Conservation (phyloP, 306 rosid genomes). For the Sicyos edulis region DNA sequence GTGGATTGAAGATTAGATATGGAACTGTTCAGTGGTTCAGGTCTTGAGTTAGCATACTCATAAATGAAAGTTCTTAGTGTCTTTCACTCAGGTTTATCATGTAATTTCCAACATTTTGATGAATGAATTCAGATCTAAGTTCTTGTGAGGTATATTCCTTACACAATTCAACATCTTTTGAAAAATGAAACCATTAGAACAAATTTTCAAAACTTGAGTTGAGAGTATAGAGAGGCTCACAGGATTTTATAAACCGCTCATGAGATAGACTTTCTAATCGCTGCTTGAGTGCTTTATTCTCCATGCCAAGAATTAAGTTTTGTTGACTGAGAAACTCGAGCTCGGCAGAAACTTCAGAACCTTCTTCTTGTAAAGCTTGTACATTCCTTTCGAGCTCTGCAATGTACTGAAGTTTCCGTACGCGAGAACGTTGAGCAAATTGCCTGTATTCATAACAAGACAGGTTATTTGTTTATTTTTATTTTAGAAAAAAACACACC, state of each 20-base stretch:
- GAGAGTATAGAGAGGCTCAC: conserved; percentile 42
- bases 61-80: too few relatives aligned
- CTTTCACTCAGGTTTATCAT: too few relatives aligned
- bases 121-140: too few relatives aligned
- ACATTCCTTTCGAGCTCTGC: conserved; percentile 73
- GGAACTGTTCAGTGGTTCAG: too few relatives aligned
- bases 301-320: conserved; percentile 65
- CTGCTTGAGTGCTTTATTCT: conserved; percentile 66
- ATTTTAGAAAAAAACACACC: too few relatives aligned
- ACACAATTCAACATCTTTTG: too few relatives aligned
- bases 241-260: conserved; percentile 60
- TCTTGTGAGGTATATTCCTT: too few relatives aligned
- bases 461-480: not conserved
- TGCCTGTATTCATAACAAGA: conserved; percentile 46
- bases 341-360: conserved; percentile 66
- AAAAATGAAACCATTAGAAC: not conserved
- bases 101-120: too few relatives aligned
- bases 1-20: too few relatives aligned
- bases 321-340: conserved; percentile 66
- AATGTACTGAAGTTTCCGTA: conserved; percentile 67
- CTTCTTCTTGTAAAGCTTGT: conserved; percentile 63
- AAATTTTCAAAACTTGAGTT: not conserved
- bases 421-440: conserved; percentile 73
- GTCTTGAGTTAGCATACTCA: too few relatives aligned
- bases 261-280: conserved; percentile 59